Percentiles rank a stretch among this genome's conserved stretches.
These are phyloP conservation scores for Cordyceps fumosorosea DNA, from an alignment of 2,329 filamentous ascomycete species.

Conservation along the genomic window DNA sequence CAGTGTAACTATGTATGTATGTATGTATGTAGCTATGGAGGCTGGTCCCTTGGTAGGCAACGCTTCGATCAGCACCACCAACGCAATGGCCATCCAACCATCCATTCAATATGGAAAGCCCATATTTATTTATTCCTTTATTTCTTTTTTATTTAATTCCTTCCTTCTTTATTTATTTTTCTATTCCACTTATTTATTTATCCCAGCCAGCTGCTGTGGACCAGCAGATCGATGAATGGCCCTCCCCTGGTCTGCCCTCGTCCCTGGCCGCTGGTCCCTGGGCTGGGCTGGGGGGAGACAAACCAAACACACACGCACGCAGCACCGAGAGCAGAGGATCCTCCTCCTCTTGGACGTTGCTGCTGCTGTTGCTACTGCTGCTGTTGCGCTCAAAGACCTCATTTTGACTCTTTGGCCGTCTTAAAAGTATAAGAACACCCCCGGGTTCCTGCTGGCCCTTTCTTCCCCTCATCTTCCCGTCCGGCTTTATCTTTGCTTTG, in stretches of 20 bases:
- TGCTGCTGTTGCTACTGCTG: no score
- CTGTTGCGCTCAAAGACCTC: no score
- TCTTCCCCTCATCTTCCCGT: background rate
- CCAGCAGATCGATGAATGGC: background rate
- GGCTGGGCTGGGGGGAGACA: background rate
- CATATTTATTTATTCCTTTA: background rate
- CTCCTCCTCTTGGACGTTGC: no score
- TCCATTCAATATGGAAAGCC: background rate
- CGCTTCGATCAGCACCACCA: background rate
- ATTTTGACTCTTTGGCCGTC: background rate
- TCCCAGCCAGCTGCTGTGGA: background rate
- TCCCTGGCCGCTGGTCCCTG: no score
- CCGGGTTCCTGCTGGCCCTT: slow-evolving; percentile 3
- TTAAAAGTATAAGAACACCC: background rate
- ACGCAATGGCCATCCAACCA: background rate
- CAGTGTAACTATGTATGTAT: no score
- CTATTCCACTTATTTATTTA: background rate
- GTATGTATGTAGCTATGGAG: no score
- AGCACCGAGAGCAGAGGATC: no score
- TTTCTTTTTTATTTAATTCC: background rate
- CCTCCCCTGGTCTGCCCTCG: no score
- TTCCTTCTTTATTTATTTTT: background rate
- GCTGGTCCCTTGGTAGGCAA: background rate
- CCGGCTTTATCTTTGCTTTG: background rate
- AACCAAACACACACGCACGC: background rate